Evolutionary conservation across 208 protist species (phyloP).

Genomic region (Crithidia expoeki): DNA sequence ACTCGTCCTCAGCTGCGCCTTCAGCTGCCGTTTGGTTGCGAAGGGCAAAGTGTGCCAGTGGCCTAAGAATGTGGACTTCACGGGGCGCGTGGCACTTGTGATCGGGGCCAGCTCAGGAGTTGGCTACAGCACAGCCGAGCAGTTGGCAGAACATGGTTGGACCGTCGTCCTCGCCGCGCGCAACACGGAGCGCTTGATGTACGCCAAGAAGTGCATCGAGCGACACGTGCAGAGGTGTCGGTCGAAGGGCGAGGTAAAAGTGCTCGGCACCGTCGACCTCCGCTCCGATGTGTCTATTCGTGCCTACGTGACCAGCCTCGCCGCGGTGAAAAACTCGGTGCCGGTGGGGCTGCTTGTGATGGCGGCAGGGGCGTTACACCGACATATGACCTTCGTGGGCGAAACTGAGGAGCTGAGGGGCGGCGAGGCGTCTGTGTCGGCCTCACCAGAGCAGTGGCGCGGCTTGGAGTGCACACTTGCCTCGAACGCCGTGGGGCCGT

Average conservation of each 20-base stretch:
- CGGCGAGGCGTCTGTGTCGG: constrained; percentile 11
- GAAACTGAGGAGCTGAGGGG: constrained; percentile 18
- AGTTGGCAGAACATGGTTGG: constrained; percentile 76
- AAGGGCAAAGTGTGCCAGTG: constrained; percentile 60
- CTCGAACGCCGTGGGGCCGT: constrained; percentile 82
- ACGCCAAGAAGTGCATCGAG: constrained; percentile 51
- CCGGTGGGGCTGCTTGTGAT: constrained; percentile 77
- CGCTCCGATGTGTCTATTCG: constrained; percentile 69
- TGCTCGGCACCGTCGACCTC: constrained; percentile 78
- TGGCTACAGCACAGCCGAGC: constrained; percentile 71
- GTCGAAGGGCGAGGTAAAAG: constrained; percentile 39
- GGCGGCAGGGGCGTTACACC: constrained; percentile 76
- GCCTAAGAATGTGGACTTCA: constrained; percentile 63
- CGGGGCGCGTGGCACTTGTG: constrained; percentile 73
- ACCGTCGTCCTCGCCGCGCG: constrained; percentile 76
- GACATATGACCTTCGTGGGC: constrained; percentile 44
- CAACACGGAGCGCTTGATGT: constrained; percentile 57
- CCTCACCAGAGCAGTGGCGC: constrained; percentile 33
- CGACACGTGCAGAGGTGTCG: constrained; percentile 19
- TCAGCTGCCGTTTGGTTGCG: constrained; percentile 55
- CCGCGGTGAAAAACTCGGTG: constrained; percentile 37
- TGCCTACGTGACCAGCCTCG: constrained; percentile 51
- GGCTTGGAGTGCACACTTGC: constrained; percentile 77
- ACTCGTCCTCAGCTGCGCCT: constrained; percentile 38
- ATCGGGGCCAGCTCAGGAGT: constrained; percentile 80